Percentiles rank a stretch among this genome's conserved stretches.
Evolutionary conservation across 495 filamentous ascomycete genomes (phyloP).

Genomic region (Lophiostoma macrostomum): DNA sequence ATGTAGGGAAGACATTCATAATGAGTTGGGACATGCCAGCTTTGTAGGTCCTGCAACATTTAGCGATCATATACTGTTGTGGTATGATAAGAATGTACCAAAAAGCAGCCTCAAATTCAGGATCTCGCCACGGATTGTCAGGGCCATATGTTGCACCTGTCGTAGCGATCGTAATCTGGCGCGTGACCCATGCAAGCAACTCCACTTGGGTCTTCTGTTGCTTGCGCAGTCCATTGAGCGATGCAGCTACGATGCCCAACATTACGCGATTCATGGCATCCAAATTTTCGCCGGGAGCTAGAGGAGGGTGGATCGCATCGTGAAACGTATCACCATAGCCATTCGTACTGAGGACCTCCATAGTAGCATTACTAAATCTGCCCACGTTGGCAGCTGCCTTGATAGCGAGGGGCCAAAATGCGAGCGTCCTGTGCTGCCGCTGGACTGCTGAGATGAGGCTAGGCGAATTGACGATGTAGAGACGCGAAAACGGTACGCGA

Average conservation of each 20-base stretch:
- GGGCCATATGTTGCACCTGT: conserved; percentile 49
- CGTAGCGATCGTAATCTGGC: conserved; percentile 47
- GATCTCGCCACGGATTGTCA: conserved; percentile 47
- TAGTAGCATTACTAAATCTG: conserved; percentile 6
- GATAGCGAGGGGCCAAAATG: conserved; percentile 35
- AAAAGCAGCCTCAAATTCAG: conserved; percentile 42
- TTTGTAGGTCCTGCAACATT: conserved; percentile 41
- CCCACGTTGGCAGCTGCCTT: conserved; percentile 16
- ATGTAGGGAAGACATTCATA: conserved; percentile 27
- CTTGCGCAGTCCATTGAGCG: conserved; percentile 15
- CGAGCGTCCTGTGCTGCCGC: conserved; percentile 36
- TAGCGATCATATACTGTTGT: not conserved
- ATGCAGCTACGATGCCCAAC: conserved; percentile 31
- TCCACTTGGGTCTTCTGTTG: not conserved
- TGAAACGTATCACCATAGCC: conserved; percentile 36
- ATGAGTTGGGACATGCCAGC: conserved; percentile 26
- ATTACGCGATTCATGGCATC: conserved; percentile 45
- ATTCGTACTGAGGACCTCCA: conserved; percentile 23
- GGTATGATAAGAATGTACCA: conserved; percentile 38
- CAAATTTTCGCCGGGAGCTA: conserved; percentile 22
- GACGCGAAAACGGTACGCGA: conserved; percentile 34
- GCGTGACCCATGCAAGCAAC: conserved; percentile 41
- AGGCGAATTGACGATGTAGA: conserved; percentile 40
- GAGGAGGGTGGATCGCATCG: conserved; percentile 34
- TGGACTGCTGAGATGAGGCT: conserved; percentile 40